Conservation (phyloP, 306 rosid genomes). For the Dalbergia cochinchinensis region DNA sequence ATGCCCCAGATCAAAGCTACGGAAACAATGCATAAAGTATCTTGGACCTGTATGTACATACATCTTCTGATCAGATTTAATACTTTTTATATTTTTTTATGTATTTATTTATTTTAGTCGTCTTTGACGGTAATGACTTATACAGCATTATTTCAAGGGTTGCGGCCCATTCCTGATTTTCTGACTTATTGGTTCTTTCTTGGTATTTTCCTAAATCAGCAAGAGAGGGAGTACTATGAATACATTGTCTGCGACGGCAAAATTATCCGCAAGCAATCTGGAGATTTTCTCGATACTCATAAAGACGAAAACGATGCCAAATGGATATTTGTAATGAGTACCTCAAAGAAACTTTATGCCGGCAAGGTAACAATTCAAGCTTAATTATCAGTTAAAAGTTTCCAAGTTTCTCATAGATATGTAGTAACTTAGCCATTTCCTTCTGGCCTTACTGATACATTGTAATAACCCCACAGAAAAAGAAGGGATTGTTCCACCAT, state of each 20-base stretch:
- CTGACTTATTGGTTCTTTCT: slow-evolving; percentile 37
- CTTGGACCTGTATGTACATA: slow-evolving; percentile 87
- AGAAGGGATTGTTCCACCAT: slow-evolving; percentile 88
- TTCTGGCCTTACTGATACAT: slow-evolving; percentile 26
- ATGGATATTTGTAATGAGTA: slow-evolving; percentile 96
- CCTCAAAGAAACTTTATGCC: slow-evolving; percentile 86
- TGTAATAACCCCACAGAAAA: slow-evolving; percentile 63
- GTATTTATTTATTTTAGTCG: not conserved
- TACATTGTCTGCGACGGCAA: slow-evolving; percentile 66
- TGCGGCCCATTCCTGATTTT: slow-evolving; percentile 30
- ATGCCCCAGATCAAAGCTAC: slow-evolving; percentile 74
- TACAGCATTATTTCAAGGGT: slow-evolving; percentile 16
- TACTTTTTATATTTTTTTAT: not conserved
- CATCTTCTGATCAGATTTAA: slow-evolving; percentile 26
- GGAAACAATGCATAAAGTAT: slow-evolving; percentile 84
- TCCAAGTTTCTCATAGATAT: slow-evolving; percentile 1
- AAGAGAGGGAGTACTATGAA: slow-evolving; percentile 81
- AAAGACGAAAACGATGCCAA: slow-evolving; percentile 57
- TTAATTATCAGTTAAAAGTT: not conserved
- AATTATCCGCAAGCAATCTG: slow-evolving; percentile 66
- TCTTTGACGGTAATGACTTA: slow-evolving; percentile 18
- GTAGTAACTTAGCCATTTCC: not conserved
- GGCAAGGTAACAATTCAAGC: slow-evolving; percentile 70
- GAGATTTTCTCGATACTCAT: slow-evolving; percentile 68
- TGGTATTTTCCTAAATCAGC: slow-evolving; percentile 55